Percentiles rank a stretch among this genome's conserved stretches.
Conservation (phyloP, 768 basidiomycete genomes). For the Trametes coccinea region DNA sequence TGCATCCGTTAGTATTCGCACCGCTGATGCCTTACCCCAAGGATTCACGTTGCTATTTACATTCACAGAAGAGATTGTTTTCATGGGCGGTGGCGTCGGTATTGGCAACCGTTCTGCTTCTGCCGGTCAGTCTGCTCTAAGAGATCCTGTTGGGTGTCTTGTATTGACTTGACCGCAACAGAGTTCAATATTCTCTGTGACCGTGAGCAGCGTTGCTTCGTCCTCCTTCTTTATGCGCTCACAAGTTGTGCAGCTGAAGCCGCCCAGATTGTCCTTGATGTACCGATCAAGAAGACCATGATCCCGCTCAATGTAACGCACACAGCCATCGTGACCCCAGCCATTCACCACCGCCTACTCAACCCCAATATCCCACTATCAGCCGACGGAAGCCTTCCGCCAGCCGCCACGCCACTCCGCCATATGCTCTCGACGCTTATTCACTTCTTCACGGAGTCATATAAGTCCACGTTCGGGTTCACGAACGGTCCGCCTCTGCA, state of each 20-base stretch:
- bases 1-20: constrained; percentile 39
- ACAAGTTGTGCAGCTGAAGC: constrained; percentile 60
- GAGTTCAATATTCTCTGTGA: constrained; percentile 85
- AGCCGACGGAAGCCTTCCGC: constrained; percentile 14
- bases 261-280: constrained; percentile 76
- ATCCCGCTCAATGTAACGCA: constrained; percentile 90
- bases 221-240: not conserved
- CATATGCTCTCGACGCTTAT: constrained; percentile 76
- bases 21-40: not conserved
- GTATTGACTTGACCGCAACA: constrained; percentile 22
- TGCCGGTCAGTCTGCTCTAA: constrained; percentile 46
- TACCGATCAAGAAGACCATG: constrained; percentile 69
- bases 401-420: constrained; percentile 51
- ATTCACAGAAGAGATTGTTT: constrained; percentile 59
- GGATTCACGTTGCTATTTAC: not conserved
- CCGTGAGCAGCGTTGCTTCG: constrained; percentile 47
- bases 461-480: constrained; percentile 79
- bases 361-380: constrained; percentile 18
- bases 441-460: constrained; percentile 69
- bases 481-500: constrained; percentile 85
- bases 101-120: constrained; percentile 78
- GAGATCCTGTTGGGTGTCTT: not conserved
- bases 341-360: constrained; percentile 56
- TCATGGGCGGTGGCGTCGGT: constrained; percentile 93
- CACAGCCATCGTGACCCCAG: constrained; percentile 69